Evolutionary conservation across 2,329 filamentous ascomycete genomes (phyloP).

Genomic region (Alternaria triticina): DNA sequence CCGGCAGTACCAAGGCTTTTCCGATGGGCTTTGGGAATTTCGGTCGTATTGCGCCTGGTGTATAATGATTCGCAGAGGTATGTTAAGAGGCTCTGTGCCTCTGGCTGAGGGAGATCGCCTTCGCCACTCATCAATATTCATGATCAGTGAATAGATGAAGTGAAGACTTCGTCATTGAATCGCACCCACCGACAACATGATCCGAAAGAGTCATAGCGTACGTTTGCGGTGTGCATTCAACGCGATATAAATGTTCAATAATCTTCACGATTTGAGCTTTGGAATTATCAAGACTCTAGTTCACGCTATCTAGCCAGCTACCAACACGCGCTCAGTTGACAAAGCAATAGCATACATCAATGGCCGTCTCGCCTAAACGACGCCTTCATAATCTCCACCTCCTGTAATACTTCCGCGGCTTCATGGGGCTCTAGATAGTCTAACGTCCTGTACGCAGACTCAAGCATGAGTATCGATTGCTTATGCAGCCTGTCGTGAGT

Average conservation of each 20-base stretch:
- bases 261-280: not conserved
- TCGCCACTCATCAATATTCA: not conserved
- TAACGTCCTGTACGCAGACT: not conserved
- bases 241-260: not conserved
- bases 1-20: not conserved
- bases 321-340: not conserved
- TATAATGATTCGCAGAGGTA: not conserved
- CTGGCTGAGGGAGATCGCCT: not conserved
- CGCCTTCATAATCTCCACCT: too few species aligned
- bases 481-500: not conserved
- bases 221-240: not conserved
- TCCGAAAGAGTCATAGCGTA: not conserved
- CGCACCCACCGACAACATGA: not conserved
- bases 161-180: not conserved
- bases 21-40: not conserved
- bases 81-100: not conserved
- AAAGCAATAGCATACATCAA: not conserved
- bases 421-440: too few species aligned
- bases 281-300: not conserved
- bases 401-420: too few species aligned
- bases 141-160: not conserved
- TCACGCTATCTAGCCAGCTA: not conserved
- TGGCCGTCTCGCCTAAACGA: not conserved
- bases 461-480: not conserved
- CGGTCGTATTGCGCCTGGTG: not conserved